phyloP scores from a whole-genome alignment of 441 rosid species.

The Populus hybrid region DNA sequence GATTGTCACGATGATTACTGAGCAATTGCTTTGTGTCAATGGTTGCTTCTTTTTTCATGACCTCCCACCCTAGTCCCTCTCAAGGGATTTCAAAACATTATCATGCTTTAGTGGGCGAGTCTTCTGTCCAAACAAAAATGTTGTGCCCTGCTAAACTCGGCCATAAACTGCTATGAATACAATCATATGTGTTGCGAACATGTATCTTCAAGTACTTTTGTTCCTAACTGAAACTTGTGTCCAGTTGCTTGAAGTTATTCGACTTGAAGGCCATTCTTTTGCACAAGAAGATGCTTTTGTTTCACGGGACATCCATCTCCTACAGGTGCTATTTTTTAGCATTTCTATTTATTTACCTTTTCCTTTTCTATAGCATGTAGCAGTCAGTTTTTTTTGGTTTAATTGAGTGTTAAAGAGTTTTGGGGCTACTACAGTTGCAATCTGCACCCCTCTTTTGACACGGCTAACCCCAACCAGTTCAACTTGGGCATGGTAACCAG shows the following conservation, averaged over 20 bases:
- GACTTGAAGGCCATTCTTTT: slow-evolving; percentile 92
- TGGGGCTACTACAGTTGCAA: not conserved
- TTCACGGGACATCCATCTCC: slow-evolving; percentile 86
- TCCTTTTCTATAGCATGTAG: not conserved
- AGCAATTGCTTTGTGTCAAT: not conserved
- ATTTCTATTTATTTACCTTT: not conserved
- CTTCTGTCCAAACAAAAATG: not conserved
- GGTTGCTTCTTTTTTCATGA: not conserved
- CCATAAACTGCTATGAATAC: not conserved
- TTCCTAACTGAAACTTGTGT: not conserved
- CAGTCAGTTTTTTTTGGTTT: not conserved
- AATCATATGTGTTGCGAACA: not conserved
- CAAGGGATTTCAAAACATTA: not conserved
- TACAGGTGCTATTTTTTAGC: slow-evolving; percentile 57
- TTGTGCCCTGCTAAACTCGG: not conserved
- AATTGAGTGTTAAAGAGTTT: not conserved
- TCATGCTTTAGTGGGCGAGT: not conserved
- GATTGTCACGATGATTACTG: not conserved
- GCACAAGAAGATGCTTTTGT: slow-evolving; percentile 87
- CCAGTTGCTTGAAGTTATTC: slow-evolving; percentile 86
- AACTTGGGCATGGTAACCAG: not conserved
- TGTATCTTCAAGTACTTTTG: not conserved
- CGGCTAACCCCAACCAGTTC: too few relatives aligned
- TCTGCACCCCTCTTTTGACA: not conserved
- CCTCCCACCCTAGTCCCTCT: not conserved